Evolutionary conservation across 2,329 filamentous ascomycete species (phyloP), one percentile per base, ranked within the genome.

Genomic region (Aureobasidium sp.): DNA sequence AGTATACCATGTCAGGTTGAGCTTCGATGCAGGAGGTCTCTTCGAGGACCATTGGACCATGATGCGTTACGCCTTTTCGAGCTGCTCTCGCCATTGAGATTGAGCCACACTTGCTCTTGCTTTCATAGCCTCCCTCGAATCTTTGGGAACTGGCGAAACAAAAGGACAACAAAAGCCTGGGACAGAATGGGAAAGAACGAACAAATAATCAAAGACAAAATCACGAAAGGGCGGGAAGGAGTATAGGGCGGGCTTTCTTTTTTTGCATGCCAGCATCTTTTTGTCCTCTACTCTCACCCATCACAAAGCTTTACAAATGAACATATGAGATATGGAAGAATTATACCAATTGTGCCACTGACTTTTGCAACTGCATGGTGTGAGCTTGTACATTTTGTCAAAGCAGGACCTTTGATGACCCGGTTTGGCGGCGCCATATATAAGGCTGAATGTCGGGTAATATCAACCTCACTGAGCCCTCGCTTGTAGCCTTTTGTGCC

Each of bases 391-490:
- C 3, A 3, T 25, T 25, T 25, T 2, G 1, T 25, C 22, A 25
- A 3, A 25, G 3, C 22, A 25, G 22, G 22, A 25, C 22, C 22
- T 25, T 25, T 22, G n/a, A 17, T 20, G 12, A 37, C 25, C 51
- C 25, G 41, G 29, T 9, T 36, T 36, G 29, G 20, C 53, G 53
- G 22, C 14, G 41, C 34, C 27, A 57, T 29, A 29, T 29, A 29
- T 45, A 25, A 57, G 53, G 53, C 53, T 57, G 53, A 57, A 57
- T 44, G 14, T 17, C 53, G 53, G 53, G 11, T 57, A 57, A 57
- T 57, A 45, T 45, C 6, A 15, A 27, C 17, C 12, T 6, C 9
- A 7, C 1, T 11, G 34, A 56, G 52, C 53, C 39, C 53, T 57
- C 53, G 53, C 51, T 55, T 42, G 20, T 42, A 36, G n/a, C 39